Evolutionary conservation across 2,329 filamentous ascomycete genomes (phyloP).

Genomic region (Aspergillaceae sp.): DNA sequence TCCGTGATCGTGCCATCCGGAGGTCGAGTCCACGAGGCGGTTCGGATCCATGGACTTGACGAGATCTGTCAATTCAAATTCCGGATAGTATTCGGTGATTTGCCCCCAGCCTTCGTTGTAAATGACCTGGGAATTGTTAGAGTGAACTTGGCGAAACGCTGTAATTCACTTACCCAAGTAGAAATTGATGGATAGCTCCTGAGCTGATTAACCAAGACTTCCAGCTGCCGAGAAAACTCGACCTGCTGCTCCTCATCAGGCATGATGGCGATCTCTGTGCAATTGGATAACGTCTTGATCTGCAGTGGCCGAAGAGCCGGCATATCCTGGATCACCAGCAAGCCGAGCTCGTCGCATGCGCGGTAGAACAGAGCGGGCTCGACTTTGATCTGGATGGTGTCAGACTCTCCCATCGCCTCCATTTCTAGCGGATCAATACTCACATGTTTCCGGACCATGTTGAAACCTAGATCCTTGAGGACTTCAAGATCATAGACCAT

Average conservation of each 20-base stretch:
- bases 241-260: conserved; percentile 45
- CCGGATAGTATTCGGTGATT: conserved; percentile 43
- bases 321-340: conserved; percentile 66
- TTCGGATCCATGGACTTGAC: conserved; percentile 54
- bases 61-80: conserved; percentile 48
- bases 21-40: conserved; percentile 54
- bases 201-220: conserved; percentile 53
- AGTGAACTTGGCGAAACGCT: neutral
- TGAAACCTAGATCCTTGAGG: conserved; percentile 59
- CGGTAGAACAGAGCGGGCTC: conserved; percentile 60
- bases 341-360: conserved; percentile 57
- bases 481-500: conserved; percentile 59
- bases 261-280: conserved; percentile 16
- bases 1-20: conserved; percentile 61
- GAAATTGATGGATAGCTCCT: conserved; percentile 58
- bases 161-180: conserved; percentile 45
- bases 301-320: conserved; percentile 46
- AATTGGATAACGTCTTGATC: conserved; percentile 13
- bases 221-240: conserved; percentile 58
- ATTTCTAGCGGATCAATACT: conserved; percentile 16
- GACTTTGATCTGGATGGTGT: conserved; percentile 50
- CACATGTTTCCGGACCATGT: conserved; percentile 63
- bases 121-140: conserved; percentile 41
- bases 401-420: too few relatives aligned
- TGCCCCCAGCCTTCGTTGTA: conserved; percentile 70